Evolutionary conservation across 805 yeast genomes (phyloP), one percentile per base, ranked within the genome.

Genomic region (Nakazawaea laoshanensis): DNA sequence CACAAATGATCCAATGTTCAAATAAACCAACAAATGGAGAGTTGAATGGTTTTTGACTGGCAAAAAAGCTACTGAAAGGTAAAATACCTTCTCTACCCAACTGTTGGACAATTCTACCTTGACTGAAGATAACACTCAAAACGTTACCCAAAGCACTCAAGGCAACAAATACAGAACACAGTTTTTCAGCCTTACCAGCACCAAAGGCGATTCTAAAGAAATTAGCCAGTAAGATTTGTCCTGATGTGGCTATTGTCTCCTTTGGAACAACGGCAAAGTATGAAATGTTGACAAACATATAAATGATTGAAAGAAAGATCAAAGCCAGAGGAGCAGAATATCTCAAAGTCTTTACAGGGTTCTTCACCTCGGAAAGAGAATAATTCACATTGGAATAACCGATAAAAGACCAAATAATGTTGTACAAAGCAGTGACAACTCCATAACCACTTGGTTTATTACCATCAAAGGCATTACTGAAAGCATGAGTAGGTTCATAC

Each of bases 361-460:
- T 69, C 50, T 71, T 77, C 31, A 76, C 74, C 57, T 83, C 94
- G 47, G 87, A 84, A 30, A 82, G 64, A 5, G 92, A 89, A 47
- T 83, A 82, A 57, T 83, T 82, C 33, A 79, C 88, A 49, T 83
- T 83, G 24, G 88, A 77, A 52, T 82, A 83, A 32, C 94, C 94
- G 45, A 81, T 73, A 46, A 74, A 83, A 2, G 89, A 79, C 89
- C 89, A 83, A 48, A 83, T 82, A 36, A 83, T 84, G 48, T 80
- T 81, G 60, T 81, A 82, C 36, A 83, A 63, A 5, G 92, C 87
- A 44, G 76, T 77, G 37, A 78, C 84, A 33, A 77, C 64, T 42
- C 85, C 84, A 38, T 65, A 67, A n/a, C 74, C 77, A 4, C 48
- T 46, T n/a, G 42, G 41, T 4, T 53, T 52, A 14, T 55, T 41